Evolutionary conservation across 441 rosid genomes (phyloP).

Genomic region (Adansonia madagascariensis): DNA sequence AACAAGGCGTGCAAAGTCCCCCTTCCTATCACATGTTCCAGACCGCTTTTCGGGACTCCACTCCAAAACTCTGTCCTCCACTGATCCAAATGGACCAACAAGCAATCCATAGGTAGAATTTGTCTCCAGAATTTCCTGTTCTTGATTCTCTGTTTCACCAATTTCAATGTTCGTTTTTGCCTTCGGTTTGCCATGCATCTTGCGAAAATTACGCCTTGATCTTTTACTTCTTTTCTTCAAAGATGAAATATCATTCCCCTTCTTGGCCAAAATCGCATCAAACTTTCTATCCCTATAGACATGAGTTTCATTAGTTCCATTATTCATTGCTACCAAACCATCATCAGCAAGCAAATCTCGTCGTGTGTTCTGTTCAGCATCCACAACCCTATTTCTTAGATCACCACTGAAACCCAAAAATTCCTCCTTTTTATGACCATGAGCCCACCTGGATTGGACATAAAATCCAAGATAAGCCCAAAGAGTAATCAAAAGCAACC

Average conservation of each 20-base stretch:
- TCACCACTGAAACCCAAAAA: conserved; percentile 71
- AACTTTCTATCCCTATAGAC: conserved; percentile 46
- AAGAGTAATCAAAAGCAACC: conserved; percentile 90
- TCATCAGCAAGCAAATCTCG: conserved; percentile 60
- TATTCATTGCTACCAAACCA: conserved; percentile 46
- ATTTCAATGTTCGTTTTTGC: conserved; percentile 39
- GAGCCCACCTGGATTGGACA: conserved; percentile 97
- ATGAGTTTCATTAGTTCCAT: conserved; percentile 41
- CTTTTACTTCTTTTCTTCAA: conserved; percentile 51
- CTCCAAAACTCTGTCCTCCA: conserved; percentile 72
- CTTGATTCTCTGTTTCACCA: conserved; percentile 54
- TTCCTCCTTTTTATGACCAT: conserved; percentile 73
- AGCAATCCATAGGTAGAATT: conserved; percentile 73
- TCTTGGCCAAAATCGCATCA: conserved; percentile 60
- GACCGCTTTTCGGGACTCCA: conserved; percentile 94
- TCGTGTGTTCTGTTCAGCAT: conserved; percentile 41
- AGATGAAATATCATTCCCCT: conserved; percentile 41
- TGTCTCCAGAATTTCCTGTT: conserved; percentile 65
- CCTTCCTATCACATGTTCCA: conserved; percentile 94
- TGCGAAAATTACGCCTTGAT: conserved; percentile 50
- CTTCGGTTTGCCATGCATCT: conserved; percentile 47
- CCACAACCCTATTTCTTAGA: conserved; percentile 38
- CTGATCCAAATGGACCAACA: conserved; percentile 91
- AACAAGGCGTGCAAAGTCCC: conserved; percentile 86
- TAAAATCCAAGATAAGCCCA: conserved; percentile 95